These are phyloP conservation scores for Paecilomyces formosus DNA, from an alignment of 2,329 filamentous ascomycete species.

Conservation along the genomic window DNA sequence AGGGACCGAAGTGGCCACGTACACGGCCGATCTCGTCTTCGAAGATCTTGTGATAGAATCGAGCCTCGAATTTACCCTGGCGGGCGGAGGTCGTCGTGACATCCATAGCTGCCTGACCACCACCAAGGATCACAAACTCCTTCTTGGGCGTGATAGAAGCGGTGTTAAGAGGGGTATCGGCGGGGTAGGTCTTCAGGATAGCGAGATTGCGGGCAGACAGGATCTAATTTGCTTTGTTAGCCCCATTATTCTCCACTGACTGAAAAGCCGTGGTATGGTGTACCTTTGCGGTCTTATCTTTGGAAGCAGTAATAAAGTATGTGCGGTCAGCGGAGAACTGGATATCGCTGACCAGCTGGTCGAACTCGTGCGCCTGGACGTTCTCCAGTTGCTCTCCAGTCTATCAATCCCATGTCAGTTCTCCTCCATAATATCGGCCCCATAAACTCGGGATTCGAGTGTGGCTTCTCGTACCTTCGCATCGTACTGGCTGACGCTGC, in stretches of 20 bases:
- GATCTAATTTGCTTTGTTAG: conserved; percentile 44
- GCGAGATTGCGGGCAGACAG: conserved; percentile 78
- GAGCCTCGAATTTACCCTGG: conserved; percentile 98
- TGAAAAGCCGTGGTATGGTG: conserved; percentile 6
- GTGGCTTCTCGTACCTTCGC: conserved; percentile 56
- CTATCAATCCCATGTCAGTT: conserved; percentile 27
- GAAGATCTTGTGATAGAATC: conserved; percentile 99
- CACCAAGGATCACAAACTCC: conserved; percentile 94
- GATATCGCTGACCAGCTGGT: conserved; percentile 78
- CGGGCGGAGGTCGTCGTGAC: conserved; percentile 89
- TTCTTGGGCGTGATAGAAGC: conserved; percentile 91
- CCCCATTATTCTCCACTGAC: not conserved
- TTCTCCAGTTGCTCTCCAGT: conserved; percentile 76
- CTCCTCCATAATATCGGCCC: not conserved
- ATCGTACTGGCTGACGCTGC: conserved; percentile 84
- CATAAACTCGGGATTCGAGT: too few species aligned
- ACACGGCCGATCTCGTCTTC: conserved; percentile 98
- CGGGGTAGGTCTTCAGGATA: conserved; percentile 82
- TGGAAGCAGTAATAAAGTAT: conserved; percentile 96
- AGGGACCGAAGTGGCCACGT: conserved; percentile 89
- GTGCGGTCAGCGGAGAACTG: conserved; percentile 92
- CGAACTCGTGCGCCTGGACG: conserved; percentile 76
- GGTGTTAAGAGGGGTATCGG: conserved; percentile 95
- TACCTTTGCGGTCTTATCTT: conserved; percentile 95
- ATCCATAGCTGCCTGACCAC: conserved; percentile 98